Conservation (phyloP, 139 green algal species). For the Closterium sp. region DNA sequence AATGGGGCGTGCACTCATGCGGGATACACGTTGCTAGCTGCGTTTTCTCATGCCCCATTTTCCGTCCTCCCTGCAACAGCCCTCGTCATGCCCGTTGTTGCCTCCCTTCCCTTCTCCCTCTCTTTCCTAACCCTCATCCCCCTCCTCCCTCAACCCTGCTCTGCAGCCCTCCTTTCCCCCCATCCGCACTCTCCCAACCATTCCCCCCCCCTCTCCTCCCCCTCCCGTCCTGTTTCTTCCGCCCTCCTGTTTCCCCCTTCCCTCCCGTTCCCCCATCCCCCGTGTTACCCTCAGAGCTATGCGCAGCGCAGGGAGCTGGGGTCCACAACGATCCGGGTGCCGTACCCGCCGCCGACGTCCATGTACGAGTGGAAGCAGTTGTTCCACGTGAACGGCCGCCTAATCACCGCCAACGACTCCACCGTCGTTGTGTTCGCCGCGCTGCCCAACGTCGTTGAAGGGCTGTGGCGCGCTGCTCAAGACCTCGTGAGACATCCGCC, state of each 20-base stretch:
- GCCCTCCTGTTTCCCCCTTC: neutral
- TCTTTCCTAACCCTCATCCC: neutral
- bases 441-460: neutral
- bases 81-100: too few relatives aligned
- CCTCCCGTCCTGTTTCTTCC: too few relatives aligned
- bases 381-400: neutral
- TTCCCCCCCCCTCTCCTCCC: neutral
- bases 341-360: neutral
- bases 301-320: neutral
- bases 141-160: neutral
- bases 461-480: neutral
- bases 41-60: too few relatives aligned
- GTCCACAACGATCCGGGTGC: neutral
- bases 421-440: neutral
- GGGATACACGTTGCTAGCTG: too few relatives aligned
- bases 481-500: neutral
- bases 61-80: too few relatives aligned
- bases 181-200: neutral
- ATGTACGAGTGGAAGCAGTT: slow-evolving; percentile 1
- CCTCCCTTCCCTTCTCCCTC: too few relatives aligned
- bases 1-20: too few relatives aligned
- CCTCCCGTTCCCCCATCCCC: neutral
- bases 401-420: neutral
- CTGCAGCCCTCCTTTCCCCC: neutral
- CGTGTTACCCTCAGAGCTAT: neutral